Base-by-base conservation (phyloP, 495 filamentous ascomycete genomes). In the Viridothelium virens region DNA sequence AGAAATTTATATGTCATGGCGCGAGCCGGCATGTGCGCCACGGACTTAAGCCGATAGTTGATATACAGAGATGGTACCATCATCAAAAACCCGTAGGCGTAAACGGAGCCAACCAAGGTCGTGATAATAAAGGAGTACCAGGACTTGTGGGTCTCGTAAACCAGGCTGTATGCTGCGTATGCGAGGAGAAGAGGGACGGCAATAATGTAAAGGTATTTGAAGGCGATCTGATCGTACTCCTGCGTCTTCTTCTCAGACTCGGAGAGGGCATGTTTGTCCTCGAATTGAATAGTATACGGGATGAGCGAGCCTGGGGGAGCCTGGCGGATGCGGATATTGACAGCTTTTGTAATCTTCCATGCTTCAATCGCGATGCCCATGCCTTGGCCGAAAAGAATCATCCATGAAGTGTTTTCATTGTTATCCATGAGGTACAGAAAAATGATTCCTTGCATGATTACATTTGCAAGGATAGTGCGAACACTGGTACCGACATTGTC, bases 371-470 rank as follows among this genome's bases (percentile, higher is more conserved):
- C 73, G 69, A 98, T 98, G 46, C 94, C 93, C 63, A 94, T 86
- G 25, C 91, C 94, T 77, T 98, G 94, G 14, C 90, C 88, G 47
- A 91, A 88, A 31, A 98, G 82, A 71, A 98, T 97, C 93, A 97
- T 97, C 93, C 94, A 98, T 59, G 90, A 94, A 4, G 94, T 98
- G 73, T 93, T 92, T 18, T 96, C 91, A 67, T 90, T 96, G 77
- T 98, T 97, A 78, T 98, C 94, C 73, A 98, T 80, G n/a, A 98
- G 83, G 77, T 98, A 98, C 36, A 98, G 85, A 84, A 98, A 96
- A 76, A 98, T 96, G 72, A 97, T 84, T 12, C 80, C 77, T 74
- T 98, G 94, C 94, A 98, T 98, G 77, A 97, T 91, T 68, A 97
- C 93, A 72, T 97, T 98, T 68, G 90, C 93, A 48, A 98, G 81